Evolutionary conservation across 2,329 filamentous ascomycete genomes (phyloP).

Genomic region (Herpotrichia juniperi): DNA sequence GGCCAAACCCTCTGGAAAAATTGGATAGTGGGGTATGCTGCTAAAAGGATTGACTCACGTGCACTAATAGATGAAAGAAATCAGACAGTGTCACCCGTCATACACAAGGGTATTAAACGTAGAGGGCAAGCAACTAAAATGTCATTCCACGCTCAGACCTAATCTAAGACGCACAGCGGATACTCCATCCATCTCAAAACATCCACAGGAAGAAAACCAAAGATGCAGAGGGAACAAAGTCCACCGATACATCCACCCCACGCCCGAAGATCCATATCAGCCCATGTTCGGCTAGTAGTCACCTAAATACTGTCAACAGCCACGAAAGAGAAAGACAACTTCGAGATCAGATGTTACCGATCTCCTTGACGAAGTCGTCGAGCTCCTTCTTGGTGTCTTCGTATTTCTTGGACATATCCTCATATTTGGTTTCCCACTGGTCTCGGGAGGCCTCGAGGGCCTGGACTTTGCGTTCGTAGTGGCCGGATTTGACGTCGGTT

Average conservation of each 20-base stretch:
- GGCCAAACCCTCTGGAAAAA: no score
- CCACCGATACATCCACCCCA: constrained; percentile 8
- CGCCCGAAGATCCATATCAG: constrained; percentile 14
- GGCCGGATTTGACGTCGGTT: constrained; percentile 98
- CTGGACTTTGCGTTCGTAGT: constrained; percentile 99
- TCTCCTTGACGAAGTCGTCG: constrained; percentile 87
- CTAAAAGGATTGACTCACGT: no score
- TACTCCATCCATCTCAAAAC: constrained; percentile 27
- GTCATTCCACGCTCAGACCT: constrained; percentile 38
- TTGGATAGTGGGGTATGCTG: no score
- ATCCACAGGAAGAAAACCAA: constrained; percentile 28
- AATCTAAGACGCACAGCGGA: constrained; percentile 37
- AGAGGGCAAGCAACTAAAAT: constrained; percentile 22
- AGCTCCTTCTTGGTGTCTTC: constrained; percentile 83
- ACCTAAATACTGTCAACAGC: constrained; percentile 29
- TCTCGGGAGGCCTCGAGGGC: constrained; percentile 90
- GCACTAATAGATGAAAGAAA: no score
- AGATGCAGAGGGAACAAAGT: constrained; percentile 27
- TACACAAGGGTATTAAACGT: no score
- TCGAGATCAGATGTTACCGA: constrained; percentile 81
- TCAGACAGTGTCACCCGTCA: no score
- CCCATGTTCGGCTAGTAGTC: constrained; percentile 21
- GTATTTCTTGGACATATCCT: constrained; percentile 96
- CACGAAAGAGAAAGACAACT: constrained; percentile 28
- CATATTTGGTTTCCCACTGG: constrained; percentile 96